Conservation (phyloP, 495 filamentous ascomycete genomes). For the Glonium stellatum region DNA sequence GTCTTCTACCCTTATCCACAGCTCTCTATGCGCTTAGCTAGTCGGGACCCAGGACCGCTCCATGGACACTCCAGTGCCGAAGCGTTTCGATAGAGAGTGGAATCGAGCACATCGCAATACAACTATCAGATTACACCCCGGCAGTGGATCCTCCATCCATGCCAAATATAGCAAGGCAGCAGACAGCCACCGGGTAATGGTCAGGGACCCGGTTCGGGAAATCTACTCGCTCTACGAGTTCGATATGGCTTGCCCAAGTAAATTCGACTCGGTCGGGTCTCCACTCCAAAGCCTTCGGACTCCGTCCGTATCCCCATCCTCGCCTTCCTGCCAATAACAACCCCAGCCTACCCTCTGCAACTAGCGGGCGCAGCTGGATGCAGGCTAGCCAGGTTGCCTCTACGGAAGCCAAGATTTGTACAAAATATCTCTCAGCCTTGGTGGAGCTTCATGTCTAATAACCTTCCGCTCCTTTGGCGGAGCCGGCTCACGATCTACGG, state of each 20-base stretch:
- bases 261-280: conserved; percentile 14
- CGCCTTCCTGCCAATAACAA: conserved; percentile 8
- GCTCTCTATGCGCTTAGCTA: too few species aligned
- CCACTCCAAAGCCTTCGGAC: conserved; percentile 19
- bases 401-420: background rate
- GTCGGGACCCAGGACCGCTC: too few species aligned
- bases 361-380: background rate
- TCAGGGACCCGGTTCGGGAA: background rate
- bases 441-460: background rate
- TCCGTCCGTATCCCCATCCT: conserved; percentile 13
- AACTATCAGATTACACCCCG: too few species aligned
- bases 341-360: background rate
- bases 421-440: background rate
- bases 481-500: background rate
- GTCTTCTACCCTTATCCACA: too few species aligned
- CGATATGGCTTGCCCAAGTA: background rate
- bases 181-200: background rate
- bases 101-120: too few species aligned
- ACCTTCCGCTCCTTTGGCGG: background rate
- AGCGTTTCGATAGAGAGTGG: too few species aligned
- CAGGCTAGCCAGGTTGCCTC: background rate
- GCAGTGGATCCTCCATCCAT: too few species aligned
- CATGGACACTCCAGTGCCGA: too few species aligned
- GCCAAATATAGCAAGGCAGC: background rate
- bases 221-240: background rate